Percentiles rank a stretch among this genome's conserved stretches.
Evolutionary conservation across 768 basidiomycete species (phyloP).

Genomic region (Fomitopsis pulvina): DNA sequence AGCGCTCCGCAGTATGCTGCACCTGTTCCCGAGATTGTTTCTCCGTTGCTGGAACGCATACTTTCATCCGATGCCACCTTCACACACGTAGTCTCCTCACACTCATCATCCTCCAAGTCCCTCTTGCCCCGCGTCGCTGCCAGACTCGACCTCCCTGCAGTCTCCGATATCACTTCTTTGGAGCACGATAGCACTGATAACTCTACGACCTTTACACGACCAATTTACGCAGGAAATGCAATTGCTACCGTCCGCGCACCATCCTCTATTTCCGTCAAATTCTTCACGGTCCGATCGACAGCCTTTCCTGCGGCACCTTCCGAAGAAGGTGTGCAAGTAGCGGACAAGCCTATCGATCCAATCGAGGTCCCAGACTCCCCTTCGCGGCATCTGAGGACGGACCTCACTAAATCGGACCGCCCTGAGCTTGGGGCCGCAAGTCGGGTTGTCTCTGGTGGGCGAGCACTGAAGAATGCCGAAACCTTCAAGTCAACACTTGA

Average conservation of each 20-base stretch:
- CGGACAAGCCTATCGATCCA: conserved; percentile 56
- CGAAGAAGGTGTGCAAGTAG: conserved; percentile 47
- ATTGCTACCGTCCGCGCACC: conserved; percentile 85
- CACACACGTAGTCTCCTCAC: conserved; percentile 90
- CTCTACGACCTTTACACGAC: conserved; percentile 82
- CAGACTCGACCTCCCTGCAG: conserved; percentile 78
- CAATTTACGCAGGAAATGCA: conserved; percentile 97
- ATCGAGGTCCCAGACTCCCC: conserved; percentile 50
- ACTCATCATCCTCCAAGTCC: conserved; percentile 89
- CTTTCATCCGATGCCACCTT: conserved; percentile 57
- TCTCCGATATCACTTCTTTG: conserved; percentile 86
- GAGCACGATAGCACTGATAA: conserved; percentile 64
- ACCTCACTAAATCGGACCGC: conserved; percentile 82
- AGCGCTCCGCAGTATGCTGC: conserved; percentile 63
- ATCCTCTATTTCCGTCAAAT: conserved; percentile 74
- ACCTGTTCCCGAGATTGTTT: conserved; percentile 67
- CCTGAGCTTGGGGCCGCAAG: conserved; percentile 87
- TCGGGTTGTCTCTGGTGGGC: conserved; percentile 89
- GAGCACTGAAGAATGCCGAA: conserved; percentile 90
- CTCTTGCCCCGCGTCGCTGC: conserved; percentile 91
- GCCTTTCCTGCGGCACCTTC: conserved; percentile 68
- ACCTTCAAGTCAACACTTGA: conserved; percentile 84
- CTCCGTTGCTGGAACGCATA: conserved; percentile 76
- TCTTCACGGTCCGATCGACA: conserved; percentile 92
- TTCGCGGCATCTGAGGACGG: conserved; percentile 64